Evolutionary conservation across 768 basidiomycete species (phyloP).

Genomic region (Amyloporia xantha): DNA sequence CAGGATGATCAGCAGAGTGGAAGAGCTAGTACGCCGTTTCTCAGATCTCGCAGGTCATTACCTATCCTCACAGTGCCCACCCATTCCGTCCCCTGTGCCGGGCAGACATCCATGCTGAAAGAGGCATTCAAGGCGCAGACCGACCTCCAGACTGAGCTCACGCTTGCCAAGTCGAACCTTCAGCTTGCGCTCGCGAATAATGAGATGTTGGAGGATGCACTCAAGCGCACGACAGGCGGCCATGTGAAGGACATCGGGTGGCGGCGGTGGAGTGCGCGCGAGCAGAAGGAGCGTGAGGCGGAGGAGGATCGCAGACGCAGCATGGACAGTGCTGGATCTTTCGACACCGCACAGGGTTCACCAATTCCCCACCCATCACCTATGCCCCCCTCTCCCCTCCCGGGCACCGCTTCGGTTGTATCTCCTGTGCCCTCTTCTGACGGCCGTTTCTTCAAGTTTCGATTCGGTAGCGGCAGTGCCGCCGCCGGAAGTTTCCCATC

Average conservation of each 20-base stretch:
- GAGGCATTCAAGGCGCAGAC: slow-evolving; percentile 66
- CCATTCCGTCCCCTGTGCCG: background rate
- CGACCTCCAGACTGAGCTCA: slow-evolving; percentile 79
- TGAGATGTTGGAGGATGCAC: slow-evolving; percentile 93
- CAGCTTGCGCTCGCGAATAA: slow-evolving; percentile 86
- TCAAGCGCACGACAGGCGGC: slow-evolving; percentile 52
- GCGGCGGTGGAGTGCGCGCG: slow-evolving; percentile 38
- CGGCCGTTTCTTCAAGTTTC: slow-evolving; percentile 67
- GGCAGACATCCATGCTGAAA: slow-evolving; percentile 54
- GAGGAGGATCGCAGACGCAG: slow-evolving; percentile 22
- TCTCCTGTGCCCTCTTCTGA: slow-evolving; percentile 34
- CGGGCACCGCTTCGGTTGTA: slow-evolving; percentile 21
- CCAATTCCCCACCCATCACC: slow-evolving; percentile 10
- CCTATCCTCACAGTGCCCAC: background rate
- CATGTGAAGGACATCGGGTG: slow-evolving; percentile 68
- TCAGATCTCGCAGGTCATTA: background rate
- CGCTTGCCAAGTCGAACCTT: slow-evolving; percentile 83
- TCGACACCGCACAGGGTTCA: slow-evolving; percentile 1
- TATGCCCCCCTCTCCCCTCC: slow-evolving; percentile 1
- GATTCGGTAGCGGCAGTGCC: slow-evolving; percentile 41
- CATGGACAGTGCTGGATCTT: slow-evolving; percentile 12
- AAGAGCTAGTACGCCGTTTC: slow-evolving; percentile 49
- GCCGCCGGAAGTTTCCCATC: slow-evolving; percentile 14
- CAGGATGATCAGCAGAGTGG: slow-evolving; percentile 62
- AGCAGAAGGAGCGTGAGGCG: slow-evolving; percentile 20